phyloP scores from a whole-genome alignment of 306 rosid species.

The Neltuma alba region DNA sequence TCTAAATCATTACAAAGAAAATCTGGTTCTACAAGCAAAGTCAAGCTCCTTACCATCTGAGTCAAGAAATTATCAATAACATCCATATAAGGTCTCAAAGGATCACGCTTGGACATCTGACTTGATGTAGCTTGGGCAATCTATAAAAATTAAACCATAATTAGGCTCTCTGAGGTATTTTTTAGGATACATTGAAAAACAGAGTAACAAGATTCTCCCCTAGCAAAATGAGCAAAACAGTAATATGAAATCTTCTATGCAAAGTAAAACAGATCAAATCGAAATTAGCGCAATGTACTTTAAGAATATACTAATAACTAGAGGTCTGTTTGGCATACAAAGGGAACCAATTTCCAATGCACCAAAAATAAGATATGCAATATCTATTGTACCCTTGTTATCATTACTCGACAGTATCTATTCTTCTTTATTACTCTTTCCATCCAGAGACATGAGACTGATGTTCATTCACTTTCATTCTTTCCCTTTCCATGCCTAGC shows the following conservation, averaged over 20 bases:
- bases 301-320: background rate
- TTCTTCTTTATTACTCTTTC: background rate
- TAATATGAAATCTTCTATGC: background rate
- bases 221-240: background rate
- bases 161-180: constrained; percentile 2
- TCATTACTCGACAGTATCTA: background rate
- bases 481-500: background rate
- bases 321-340: background rate
- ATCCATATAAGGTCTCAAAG: constrained; percentile 87
- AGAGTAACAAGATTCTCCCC: background rate
- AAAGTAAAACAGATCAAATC: background rate
- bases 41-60: constrained; percentile 67
- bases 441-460: background rate
- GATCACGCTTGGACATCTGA: constrained; percentile 95
- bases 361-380: background rate
- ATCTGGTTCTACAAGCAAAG: constrained; percentile 12
- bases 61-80: constrained; percentile 79
- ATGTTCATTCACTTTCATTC: background rate
- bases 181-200: background rate
- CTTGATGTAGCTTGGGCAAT: constrained; percentile 95
- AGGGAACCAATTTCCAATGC: background rate
- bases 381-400: background rate
- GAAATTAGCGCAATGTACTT: background rate
- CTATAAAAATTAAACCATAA: constrained; percentile 50
- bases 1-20: constrained; percentile 33